Conservation (phyloP, 2,329 filamentous ascomycete genomes). For the Fusarium subtropicale region DNA sequence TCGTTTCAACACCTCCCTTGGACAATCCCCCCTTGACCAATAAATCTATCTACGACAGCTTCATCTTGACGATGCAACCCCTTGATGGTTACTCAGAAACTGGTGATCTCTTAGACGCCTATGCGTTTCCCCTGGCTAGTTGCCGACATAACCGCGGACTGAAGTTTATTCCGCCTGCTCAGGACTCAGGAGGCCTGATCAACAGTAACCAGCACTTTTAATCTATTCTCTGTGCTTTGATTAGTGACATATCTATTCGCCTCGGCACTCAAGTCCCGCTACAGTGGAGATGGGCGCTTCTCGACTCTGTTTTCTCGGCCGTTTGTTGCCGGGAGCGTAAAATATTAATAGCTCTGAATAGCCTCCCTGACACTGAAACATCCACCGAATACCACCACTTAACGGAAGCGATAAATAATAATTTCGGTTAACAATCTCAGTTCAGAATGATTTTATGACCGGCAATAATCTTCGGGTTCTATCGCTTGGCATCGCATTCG, state of each 20-base stretch:
- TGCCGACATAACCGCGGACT: constrained; percentile 29
- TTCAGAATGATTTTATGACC: background rate
- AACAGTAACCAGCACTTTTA: constrained; percentile 9
- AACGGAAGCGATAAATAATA: constrained; percentile 19
- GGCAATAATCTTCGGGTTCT: background rate
- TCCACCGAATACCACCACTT: background rate
- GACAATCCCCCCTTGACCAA: background rate
- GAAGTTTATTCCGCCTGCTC: constrained; percentile 17
- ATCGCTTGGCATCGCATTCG: background rate
- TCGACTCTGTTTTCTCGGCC: constrained; percentile 24
- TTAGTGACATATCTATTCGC: constrained; percentile 1
- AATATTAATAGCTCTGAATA: constrained; percentile 19
- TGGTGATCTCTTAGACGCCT: constrained; percentile 2
- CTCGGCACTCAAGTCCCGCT: constrained; percentile 17
- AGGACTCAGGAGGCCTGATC: constrained; percentile 17
- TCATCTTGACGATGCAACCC: background rate
- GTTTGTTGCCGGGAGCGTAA: constrained; percentile 10
- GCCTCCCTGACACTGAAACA: constrained; percentile 14
- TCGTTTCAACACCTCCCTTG: background rate
- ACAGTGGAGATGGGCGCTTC: constrained; percentile 19
- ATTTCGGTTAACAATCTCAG: constrained; percentile 11
- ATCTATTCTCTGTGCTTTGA: background rate
- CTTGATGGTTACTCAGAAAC: constrained; percentile 6
- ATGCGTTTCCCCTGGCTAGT: constrained; percentile 12
- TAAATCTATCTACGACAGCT: background rate